Percentiles rank a stretch among this genome's conserved stretches.
phyloP scores from a whole-genome alignment of 495 filamentous ascomycete genomes.

The Cladorrhinum samala region DNA sequence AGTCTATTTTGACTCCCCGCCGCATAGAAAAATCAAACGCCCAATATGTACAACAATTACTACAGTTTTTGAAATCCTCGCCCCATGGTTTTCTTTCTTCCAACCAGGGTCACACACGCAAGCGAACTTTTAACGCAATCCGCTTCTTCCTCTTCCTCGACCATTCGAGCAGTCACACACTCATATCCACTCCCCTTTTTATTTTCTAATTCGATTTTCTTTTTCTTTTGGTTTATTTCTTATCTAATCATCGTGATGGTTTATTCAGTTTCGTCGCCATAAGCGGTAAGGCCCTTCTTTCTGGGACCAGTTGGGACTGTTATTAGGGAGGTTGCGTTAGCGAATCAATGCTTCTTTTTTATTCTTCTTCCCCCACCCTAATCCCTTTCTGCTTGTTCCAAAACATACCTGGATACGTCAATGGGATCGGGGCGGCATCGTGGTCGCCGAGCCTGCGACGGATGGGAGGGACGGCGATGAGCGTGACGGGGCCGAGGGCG shows the following conservation, averaged over 20 bases:
- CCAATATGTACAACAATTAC: too few species aligned
- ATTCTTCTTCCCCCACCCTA: neutral
- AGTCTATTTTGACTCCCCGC: too few species aligned
- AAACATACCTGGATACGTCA: slow-evolving; percentile 85
- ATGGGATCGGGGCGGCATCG: slow-evolving; percentile 62
- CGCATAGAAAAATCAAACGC: too few species aligned
- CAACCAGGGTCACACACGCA: too few species aligned
- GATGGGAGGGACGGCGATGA: slow-evolving; percentile 64
- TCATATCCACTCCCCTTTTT: too few species aligned
- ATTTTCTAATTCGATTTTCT: neutral
- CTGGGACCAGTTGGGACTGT: slow-evolving; percentile 73
- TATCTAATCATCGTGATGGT: neutral
- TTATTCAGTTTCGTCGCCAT: slow-evolving; percentile 55
- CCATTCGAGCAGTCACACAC: too few species aligned
- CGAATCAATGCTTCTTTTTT: slow-evolving; percentile 14
- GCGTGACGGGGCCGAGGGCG: slow-evolving; percentile 58
- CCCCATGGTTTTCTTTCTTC: too few species aligned
- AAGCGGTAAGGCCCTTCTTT: slow-evolving; percentile 64
- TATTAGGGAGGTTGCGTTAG: slow-evolving; percentile 5
- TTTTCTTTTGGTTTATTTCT: neutral
- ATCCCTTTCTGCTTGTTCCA: neutral
- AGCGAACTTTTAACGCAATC: too few species aligned
- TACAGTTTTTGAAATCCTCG: too few species aligned
- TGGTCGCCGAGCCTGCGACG: slow-evolving; percentile 63
- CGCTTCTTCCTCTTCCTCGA: too few species aligned